Base-by-base conservation (phyloP, 2,329 filamentous ascomycete genomes). In the Cadophora malorum region DNA sequence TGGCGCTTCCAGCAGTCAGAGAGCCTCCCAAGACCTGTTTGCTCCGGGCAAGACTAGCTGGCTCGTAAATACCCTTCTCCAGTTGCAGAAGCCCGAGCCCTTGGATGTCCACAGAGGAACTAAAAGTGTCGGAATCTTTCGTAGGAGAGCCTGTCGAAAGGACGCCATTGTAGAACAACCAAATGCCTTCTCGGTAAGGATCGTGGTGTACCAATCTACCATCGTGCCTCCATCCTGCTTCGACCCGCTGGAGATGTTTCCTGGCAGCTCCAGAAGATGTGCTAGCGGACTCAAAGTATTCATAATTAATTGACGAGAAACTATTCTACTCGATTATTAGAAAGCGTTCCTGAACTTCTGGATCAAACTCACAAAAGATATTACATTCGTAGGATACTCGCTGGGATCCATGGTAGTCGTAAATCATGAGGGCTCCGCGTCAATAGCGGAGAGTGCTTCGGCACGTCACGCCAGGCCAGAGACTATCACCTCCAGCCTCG, bases 371-470 rank as follows among this genome's bases (percentile, higher is more conserved):
- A 79, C 77, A 72, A 73, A 76, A 64, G 72, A 76, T 70, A 79
- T 70, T 65, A 78, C 74, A 73, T 78, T 79, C 35, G 77, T 78
- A 55, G 69, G 67, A 67, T 76, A 78, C 55, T 79, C 77, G 31
- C 76, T 74, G 66, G 72, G 74, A 67, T 79, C 77, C 77, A 79
- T 79, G 71, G 74, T 73, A 60, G 52, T 67, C 65, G 47, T 63
- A 52, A 63, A 64, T 67, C 67, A 70, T 71, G 66, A 63, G 66
- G 28, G 28, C n/a, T 38, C 47, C 61, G 14, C 61, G 21, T 33
- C 28, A 53, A 23, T 16, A 38, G 31, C 41, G 47, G 41, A n/a
- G 33, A 25, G 6, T 41, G n/a, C 25, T 38, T 63, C 4, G 21
- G 12, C 35, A 47, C 21, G 53, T 45, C 35, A 25, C 28, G n/a